These are phyloP conservation scores for Tolypocladium cylindrosporum DNA, from an alignment of 2,329 filamentous ascomycete species.

Conservation along the genomic window DNA sequence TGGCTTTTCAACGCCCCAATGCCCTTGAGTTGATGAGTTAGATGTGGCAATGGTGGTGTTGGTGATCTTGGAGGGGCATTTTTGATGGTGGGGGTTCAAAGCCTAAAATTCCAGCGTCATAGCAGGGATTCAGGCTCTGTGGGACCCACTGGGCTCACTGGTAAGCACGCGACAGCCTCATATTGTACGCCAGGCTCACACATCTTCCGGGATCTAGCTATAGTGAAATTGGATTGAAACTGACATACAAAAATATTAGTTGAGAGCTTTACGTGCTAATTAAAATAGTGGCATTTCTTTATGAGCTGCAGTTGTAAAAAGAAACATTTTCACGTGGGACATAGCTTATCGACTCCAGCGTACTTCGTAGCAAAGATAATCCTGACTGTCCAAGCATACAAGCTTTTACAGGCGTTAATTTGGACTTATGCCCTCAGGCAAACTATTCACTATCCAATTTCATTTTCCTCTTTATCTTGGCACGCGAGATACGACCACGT, in stretches of 20 bases:
- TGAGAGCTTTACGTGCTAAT: no score
- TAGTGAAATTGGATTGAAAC: neutral
- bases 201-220: neutral
- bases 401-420: neutral
- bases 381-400: neutral
- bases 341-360: no score
- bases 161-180: neutral
- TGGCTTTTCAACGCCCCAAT: neutral
- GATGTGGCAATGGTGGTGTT: neutral
- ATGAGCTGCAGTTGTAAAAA: neutral
- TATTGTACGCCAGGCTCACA: neutral
- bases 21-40: neutral
- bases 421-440: no score
- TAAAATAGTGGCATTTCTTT: neutral
- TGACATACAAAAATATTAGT: neutral
- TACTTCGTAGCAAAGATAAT: neutral
- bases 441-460: neutral
- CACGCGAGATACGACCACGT: neutral
- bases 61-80: slow-evolving; percentile 11
- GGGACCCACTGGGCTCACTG: slow-evolving; percentile 11
- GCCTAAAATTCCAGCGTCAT: slow-evolving; percentile 5
- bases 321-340: neutral
- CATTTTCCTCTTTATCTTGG: neutral
- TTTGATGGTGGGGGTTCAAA: slow-evolving; percentile 9
- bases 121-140: neutral